phyloP scores from a whole-genome alignment of 768 basidiomycete species.

The Mycena venus region DNA sequence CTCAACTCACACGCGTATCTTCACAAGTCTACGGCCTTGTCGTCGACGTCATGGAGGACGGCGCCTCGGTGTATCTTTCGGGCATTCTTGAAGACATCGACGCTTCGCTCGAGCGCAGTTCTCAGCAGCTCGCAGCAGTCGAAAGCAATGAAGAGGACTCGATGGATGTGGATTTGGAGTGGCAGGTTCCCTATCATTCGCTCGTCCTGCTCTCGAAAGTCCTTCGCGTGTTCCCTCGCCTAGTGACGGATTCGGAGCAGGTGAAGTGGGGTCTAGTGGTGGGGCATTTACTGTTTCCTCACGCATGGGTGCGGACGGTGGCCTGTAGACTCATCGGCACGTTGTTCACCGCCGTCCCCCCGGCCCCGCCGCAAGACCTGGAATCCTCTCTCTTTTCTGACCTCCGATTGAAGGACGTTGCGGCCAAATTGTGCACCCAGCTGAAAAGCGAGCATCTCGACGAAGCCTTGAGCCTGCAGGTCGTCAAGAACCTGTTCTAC shows the following conservation, averaged over 20 bases:
- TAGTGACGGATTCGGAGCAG: slow-evolving; percentile 57
- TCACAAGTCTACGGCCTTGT: slow-evolving; percentile 88
- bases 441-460: slow-evolving; percentile 87
- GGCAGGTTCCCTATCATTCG: slow-evolving; percentile 88
- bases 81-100: slow-evolving; percentile 71
- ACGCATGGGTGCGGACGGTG: slow-evolving; percentile 93
- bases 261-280: slow-evolving; percentile 77
- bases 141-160: slow-evolving; percentile 60
- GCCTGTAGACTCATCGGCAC: slow-evolving; percentile 82
- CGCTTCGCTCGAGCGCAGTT: slow-evolving; percentile 59
- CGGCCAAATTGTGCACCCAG: slow-evolving; percentile 80
- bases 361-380: slow-evolving; percentile 52
- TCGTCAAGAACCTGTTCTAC: slow-evolving; percentile 94
- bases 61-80: slow-evolving; percentile 58
- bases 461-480: slow-evolving; percentile 79
- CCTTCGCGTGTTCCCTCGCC: slow-evolving; percentile 67
- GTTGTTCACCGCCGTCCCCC: slow-evolving; percentile 70
- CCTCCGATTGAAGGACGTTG: slow-evolving; percentile 73
- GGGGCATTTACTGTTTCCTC: slow-evolving; percentile 85
- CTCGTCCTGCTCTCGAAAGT: slow-evolving; percentile 77
- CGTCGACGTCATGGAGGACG: slow-evolving; percentile 73
- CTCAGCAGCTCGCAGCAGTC: slow-evolving; percentile 52
- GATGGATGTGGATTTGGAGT: slow-evolving; percentile 73
- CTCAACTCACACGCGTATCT: slow-evolving; percentile 78
- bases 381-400: slow-evolving; percentile 64